Conservation (phyloP, 495 filamentous ascomycete species). For the Annulohypoxylon stygium region DNA sequence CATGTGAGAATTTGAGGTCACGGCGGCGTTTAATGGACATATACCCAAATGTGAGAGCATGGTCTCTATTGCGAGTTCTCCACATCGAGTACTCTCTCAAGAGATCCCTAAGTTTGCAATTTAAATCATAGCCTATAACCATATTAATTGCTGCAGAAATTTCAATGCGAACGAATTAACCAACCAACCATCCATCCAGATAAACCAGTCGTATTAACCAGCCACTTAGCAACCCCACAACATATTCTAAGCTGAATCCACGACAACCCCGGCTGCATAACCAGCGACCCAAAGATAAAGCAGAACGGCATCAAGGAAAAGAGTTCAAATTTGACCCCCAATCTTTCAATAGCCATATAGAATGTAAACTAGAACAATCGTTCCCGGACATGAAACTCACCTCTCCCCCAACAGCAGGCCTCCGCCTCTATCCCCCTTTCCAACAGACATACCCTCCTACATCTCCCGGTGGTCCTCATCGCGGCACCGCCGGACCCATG, state of each 20-base stretch:
- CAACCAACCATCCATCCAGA: neutral
- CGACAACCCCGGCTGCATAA: neutral
- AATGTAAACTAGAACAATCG: neutral
- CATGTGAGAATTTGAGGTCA: slow-evolving; percentile 2
- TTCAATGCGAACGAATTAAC: neutral
- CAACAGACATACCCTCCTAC: neutral
- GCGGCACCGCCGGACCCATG: neutral
- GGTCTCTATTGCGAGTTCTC: slow-evolving; percentile 8
- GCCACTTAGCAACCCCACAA: neutral
- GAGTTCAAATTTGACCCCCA: neutral
- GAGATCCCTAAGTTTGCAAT: neutral
- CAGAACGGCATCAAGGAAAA: neutral
- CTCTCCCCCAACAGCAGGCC: slow-evolving; percentile 4
- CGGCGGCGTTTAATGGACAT: slow-evolving; percentile 39
- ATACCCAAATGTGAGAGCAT: slow-evolving; percentile 37
- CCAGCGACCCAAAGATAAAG: neutral
- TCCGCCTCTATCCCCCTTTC: neutral
- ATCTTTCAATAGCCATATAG: neutral
- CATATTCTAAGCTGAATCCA: neutral
- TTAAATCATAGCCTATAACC: neutral
- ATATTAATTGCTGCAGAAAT: neutral
- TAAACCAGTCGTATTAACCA: neutral
- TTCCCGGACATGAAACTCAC: slow-evolving; percentile 1
- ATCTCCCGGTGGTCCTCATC: neutral
- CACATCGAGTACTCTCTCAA: neutral